Base-by-base conservation (phyloP, 176 grass and related monocot species). In the Pharus latifolius region DNA sequence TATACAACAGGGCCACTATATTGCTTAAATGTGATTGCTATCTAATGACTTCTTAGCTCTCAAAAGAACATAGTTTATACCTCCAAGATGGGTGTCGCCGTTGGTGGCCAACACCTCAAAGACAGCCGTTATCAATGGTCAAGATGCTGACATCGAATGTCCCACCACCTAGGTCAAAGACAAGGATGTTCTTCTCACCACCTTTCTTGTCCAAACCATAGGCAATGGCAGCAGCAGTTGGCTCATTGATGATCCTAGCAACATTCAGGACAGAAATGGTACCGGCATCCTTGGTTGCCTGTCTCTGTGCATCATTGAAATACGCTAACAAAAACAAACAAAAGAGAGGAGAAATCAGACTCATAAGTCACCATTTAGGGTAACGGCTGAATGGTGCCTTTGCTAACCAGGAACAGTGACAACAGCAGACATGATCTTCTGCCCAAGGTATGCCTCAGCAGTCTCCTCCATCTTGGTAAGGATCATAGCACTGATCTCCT, bases 91-190 rank as follows among this genome's bases (percentile, higher is more conserved):
- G 18, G 88, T 88, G 71, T 92, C 89, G 75, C 84, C 84, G 6
- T 92, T 92, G 60, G 89, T 92, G 30, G 85, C 80, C 60, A 92
- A 42, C 79, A 92, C 84, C 81, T 88, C 89, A 88, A 92, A 92
- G 12, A 88, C 89, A 37, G n/a, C 81, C 89, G 2, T 88, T 88
- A 79, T 92, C 89, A 61, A 82, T 92, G 57, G 77, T 85, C 61
- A 92, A 75, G 69, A 92, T 67, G 11, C 89, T 92, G 73, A 92
- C 85, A 88, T 88, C 89, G 1, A 88, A 92, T 44, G 89, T 92
- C 51, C 85, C 89, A 78, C 89, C 89, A 78, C 88, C 88, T 30
- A 92, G 81, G 72, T 84, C 80, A 70, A 92, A 92, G 50, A 92
- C 84, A 70, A 92, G 89, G 81, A 92, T 88, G 81, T 92, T 88